These are phyloP conservation scores for Talaromyces ruber DNA, from an alignment of 495 filamentous ascomycete species.

Conservation along the genomic window DNA sequence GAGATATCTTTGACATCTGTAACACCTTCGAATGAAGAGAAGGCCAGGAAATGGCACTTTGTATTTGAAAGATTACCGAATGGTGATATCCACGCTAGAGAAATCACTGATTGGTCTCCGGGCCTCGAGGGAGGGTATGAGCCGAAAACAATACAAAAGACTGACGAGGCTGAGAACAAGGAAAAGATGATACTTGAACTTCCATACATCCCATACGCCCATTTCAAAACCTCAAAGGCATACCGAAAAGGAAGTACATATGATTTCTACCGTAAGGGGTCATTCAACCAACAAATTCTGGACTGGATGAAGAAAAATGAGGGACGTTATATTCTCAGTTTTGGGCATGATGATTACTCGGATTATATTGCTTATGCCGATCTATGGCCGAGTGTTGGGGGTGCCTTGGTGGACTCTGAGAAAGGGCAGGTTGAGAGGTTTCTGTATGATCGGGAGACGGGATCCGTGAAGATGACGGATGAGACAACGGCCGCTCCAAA, in stretches of 20 bases:
- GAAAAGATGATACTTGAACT: not conserved
- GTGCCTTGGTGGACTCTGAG: not conserved
- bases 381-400: not conserved
- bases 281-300: not conserved
- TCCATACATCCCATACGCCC: constrained; percentile 1
- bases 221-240: not conserved
- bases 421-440: not conserved
- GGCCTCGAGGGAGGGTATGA: not conserved
- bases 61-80: not conserved
- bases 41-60: not conserved
- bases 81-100: not conserved
- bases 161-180: not conserved
- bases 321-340: not conserved
- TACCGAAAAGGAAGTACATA: not conserved
- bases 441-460: not conserved
- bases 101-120: not conserved
- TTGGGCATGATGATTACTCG: not conserved
- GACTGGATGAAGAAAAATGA: not conserved
- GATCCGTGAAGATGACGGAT: not conserved
- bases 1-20: not conserved
- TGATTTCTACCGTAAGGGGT: constrained; percentile 1
- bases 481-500: not conserved
- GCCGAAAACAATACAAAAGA: not conserved
- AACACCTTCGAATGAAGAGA: not conserved
- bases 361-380: not conserved